Conservation (phyloP, 192 early-diverging fungal genomes). For the Entrophospora sp. region DNA sequence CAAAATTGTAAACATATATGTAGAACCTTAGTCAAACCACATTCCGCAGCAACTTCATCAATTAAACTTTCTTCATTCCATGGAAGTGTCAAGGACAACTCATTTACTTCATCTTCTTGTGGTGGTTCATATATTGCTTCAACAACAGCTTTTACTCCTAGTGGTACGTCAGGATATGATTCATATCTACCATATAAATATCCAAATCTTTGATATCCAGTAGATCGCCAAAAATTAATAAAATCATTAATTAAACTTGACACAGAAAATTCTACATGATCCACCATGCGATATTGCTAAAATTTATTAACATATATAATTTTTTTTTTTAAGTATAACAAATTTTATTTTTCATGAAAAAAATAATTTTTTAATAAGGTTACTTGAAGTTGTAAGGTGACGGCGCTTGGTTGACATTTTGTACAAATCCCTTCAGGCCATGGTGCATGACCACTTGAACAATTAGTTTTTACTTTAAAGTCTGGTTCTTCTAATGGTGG, state of each 20-base stretch:
- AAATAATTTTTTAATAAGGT: background rate
- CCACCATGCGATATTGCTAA: constrained; percentile 86
- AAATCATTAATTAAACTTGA: constrained; percentile 72
- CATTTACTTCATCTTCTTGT: constrained; percentile 72
- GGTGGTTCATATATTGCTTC: constrained; percentile 90
- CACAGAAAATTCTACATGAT: constrained; percentile 92
- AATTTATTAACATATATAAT: too few relatives aligned
- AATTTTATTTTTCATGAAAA: too few relatives aligned
- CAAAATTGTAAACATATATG: too few relatives aligned
- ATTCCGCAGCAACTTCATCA: constrained; percentile 51
- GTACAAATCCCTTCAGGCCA: constrained; percentile 96
- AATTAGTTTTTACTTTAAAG: constrained; percentile 71
- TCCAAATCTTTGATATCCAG: constrained; percentile 88
- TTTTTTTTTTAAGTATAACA: too few relatives aligned
- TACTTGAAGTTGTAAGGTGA: constrained; percentile 77
- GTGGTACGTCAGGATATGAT: constrained; percentile 79
- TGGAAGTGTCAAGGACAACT: constrained; percentile 49
- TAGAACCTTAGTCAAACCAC: constrained; percentile 51
- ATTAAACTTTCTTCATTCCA: constrained; percentile 52
- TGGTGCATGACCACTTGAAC: constrained; percentile 71
- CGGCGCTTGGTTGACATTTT: constrained; percentile 92
- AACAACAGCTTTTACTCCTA: constrained; percentile 95
- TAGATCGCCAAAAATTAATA: constrained; percentile 76
- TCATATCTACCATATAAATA: constrained; percentile 90
- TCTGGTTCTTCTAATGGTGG: constrained; percentile 83